Base-by-base conservation (phyloP, 306 rosid species). In the Glycyrrhiza uralensis region DNA sequence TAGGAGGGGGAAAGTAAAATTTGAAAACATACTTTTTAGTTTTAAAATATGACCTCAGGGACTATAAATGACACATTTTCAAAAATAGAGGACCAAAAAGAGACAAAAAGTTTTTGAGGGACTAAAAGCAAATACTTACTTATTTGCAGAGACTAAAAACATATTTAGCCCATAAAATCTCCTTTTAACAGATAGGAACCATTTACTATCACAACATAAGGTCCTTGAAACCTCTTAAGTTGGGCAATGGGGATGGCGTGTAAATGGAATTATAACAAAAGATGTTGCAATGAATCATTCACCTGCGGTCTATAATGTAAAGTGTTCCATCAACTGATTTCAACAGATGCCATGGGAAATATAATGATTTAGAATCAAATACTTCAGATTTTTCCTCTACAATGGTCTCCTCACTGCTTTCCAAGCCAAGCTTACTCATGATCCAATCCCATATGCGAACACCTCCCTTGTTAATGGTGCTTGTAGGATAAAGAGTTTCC, bases 271-370 rank as follows among this genome's bases (percentile, higher is more conserved):
- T 60, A 62, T 22, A 56, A 6, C 32, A 65, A 55, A 49, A 50
- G 29, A 19, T 52, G 64, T 52, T 28, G 35, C 52, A 42, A n/a
- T 19, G 13, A 79, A 57, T 50, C 56, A 19, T 62, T 74, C 71
- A 83, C 98, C 98, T 87, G 72, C 80, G 89, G 52, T 91, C 86
- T 60, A 87, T 74, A 78, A 94, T 71, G 63, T 82, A 79, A 39
- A 89, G 46, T 42, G 60, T 86, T 24, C 84, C 86, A 11, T 89
- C 97, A 57, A 12, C 83, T 70, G 90, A 83, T 79, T 85, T 85
- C 61, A 94, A 76, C 74, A 94, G 61, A 81, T 94, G 91, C 97
- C 98, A 94, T n/a, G 98, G 98, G 72, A 83, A 94, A 80, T 69
- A 45, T 54, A 89, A 79, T 6, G 88, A 66, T 36, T 75, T 74